Evolutionary conservation across 2,329 filamentous ascomycete genomes (phyloP).

Genomic region (Ophiostoma sp.): DNA sequence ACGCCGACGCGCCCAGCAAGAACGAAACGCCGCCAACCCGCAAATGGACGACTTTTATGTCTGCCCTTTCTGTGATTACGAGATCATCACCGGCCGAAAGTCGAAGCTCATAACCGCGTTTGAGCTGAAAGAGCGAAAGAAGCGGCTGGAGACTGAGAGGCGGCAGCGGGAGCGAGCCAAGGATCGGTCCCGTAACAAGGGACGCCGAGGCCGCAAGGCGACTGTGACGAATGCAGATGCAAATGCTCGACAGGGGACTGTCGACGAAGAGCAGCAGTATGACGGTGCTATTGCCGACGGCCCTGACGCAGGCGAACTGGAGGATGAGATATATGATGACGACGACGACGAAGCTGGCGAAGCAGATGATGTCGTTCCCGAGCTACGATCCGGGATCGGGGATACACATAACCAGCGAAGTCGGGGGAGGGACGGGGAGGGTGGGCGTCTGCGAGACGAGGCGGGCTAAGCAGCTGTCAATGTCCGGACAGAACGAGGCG

Average conservation of each 20-base stretch:
- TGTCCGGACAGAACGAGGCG: too few species aligned
- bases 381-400: slow-evolving; percentile 15
- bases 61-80: slow-evolving; percentile 97
- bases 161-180: slow-evolving; percentile 57
- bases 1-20: slow-evolving; percentile 70
- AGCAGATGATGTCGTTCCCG: slow-evolving; percentile 16
- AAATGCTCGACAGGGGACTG: not conserved
- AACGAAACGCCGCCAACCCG: slow-evolving; percentile 69
- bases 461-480: not conserved
- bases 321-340: slow-evolving; percentile 16
- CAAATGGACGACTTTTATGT: slow-evolving; percentile 80
- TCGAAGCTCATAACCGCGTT: slow-evolving; percentile 83
- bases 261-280: slow-evolving; percentile 30
- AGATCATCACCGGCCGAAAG: slow-evolving; percentile 84
- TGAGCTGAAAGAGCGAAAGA: slow-evolving; percentile 85
- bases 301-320: slow-evolving; percentile 1
- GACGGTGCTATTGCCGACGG: not conserved
- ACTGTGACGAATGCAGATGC: slow-evolving; percentile 46
- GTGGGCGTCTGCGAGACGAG: not conserved
- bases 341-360: slow-evolving; percentile 20
- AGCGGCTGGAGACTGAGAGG: slow-evolving; percentile 79
- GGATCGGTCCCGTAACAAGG: slow-evolving; percentile 92
- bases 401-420: slow-evolving; percentile 4
- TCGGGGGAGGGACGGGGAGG: not conserved
- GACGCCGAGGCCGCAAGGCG: slow-evolving; percentile 78